phyloP scores from a whole-genome alignment of 768 basidiomycete species.

The Imleria badia region DNA sequence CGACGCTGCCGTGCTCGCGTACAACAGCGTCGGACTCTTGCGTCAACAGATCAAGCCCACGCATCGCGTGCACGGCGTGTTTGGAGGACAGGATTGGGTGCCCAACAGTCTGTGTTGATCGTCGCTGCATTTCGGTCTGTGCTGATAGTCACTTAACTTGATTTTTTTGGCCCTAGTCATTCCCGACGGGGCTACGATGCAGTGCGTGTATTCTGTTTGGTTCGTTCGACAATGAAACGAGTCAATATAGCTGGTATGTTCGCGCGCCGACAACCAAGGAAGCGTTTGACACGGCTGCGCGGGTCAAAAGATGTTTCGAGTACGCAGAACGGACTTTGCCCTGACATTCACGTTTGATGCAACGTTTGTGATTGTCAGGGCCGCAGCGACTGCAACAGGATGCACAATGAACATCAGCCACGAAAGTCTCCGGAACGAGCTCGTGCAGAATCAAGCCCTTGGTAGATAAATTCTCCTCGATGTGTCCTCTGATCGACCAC shows the following conservation, averaged over 20 bases:
- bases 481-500: background rate
- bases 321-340: constrained; percentile 29
- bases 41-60: constrained; percentile 81
- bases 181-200: constrained; percentile 74
- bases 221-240: background rate
- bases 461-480: constrained; percentile 34
- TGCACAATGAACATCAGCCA: constrained; percentile 50
- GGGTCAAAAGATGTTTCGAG: constrained; percentile 75
- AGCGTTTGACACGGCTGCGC: constrained; percentile 50
- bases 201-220: constrained; percentile 40
- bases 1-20: constrained; percentile 82
- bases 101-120: constrained; percentile 57
- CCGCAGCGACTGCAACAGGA: constrained; percentile 65
- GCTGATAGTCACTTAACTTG: background rate
- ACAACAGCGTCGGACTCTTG: constrained; percentile 73
- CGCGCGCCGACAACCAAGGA: constrained; percentile 70
- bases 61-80: constrained; percentile 77
- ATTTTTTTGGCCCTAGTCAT: constrained; percentile 51
- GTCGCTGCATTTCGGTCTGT: background rate
- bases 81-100: constrained; percentile 74
- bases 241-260: constrained; percentile 59
- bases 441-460: constrained; percentile 66
- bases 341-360: background rate
- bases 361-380: constrained; percentile 37
- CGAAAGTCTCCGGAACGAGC: constrained; percentile 43